phyloP scores from a whole-genome alignment of 1,284 basidiomycete genomes.

The Ustilago xerochloae region DNA sequence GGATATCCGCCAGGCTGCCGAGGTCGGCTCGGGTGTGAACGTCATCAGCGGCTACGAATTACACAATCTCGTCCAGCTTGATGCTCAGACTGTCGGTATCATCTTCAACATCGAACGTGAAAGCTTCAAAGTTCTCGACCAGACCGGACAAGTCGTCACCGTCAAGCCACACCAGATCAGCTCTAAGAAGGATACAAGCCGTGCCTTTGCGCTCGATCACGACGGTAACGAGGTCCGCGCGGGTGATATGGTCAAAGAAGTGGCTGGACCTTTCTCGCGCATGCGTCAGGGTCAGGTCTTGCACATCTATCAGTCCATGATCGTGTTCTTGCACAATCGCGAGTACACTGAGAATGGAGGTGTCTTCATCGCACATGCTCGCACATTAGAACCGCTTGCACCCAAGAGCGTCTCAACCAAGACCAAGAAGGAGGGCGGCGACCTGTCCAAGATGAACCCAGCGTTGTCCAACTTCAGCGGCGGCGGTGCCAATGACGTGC shows the following conservation, averaged over 20 bases:
- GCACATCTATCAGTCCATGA: conserved; percentile 94
- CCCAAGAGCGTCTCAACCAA: conserved; percentile 73
- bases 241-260: conserved; percentile 93
- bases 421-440: conserved; percentile 69
- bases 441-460: conserved; percentile 97
- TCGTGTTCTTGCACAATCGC: conserved; percentile 92
- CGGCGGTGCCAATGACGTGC: conserved; percentile 58
- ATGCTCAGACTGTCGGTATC: conserved; percentile 92
- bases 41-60: conserved; percentile 91
- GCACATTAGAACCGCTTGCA: conserved; percentile 73
- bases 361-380: conserved; percentile 82
- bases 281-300: conserved; percentile 89
- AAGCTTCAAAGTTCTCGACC: conserved; percentile 93
- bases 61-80: conserved; percentile 95
- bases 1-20: conserved; percentile 95
- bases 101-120: conserved; percentile 97
- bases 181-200: conserved; percentile 84
- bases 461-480: conserved; percentile 71
- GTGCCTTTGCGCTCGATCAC: conserved; percentile 88
- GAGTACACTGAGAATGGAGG: conserved; percentile 91
- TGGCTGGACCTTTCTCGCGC: conserved; percentile 80
- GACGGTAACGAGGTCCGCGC: conserved; percentile 80
- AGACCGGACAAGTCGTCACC: conserved; percentile 82
- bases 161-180: conserved; percentile 93
- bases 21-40: conserved; percentile 89